Conservation (phyloP, 768 basidiomycete genomes). For the Macrolepiota fuliginosa region DNA sequence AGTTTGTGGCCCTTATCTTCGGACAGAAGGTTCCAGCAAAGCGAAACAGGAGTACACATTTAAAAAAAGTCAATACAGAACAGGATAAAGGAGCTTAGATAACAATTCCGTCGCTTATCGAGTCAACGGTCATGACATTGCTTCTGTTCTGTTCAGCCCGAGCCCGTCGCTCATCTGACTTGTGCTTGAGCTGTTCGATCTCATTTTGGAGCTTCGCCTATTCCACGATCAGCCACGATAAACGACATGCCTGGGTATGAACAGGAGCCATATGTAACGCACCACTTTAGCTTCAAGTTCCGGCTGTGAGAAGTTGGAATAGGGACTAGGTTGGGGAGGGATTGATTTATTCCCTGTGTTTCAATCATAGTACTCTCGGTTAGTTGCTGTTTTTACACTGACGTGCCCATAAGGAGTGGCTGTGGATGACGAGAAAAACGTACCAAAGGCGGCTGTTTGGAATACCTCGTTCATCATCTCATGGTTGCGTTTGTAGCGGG, state of each 20-base stretch:
- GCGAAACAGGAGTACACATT: neutral
- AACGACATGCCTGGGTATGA: neutral
- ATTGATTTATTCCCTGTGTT: conserved; percentile 42
- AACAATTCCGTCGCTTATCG: conserved; percentile 15
- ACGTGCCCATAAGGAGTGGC: neutral
- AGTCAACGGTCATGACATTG: conserved; percentile 20
- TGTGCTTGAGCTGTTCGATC: conserved; percentile 51
- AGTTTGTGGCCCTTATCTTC: conserved; percentile 3
- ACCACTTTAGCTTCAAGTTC: conserved; percentile 60
- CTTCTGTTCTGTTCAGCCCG: conserved; percentile 14
- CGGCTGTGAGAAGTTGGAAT: conserved; percentile 56
- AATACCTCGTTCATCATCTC: conserved; percentile 86
- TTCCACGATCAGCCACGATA: conserved; percentile 1
- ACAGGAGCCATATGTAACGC: conserved; percentile 21
- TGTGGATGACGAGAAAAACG: conserved; percentile 6
- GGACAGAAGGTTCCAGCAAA: neutral
- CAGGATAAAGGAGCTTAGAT: conserved; percentile 11
- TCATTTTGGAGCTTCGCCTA: conserved; percentile 61
- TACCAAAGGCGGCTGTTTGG: conserved; percentile 67
- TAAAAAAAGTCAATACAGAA: neutral
- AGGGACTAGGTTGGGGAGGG: conserved; percentile 41
- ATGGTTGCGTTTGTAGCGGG: conserved; percentile 77
- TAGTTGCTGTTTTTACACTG: neutral
- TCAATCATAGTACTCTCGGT: neutral
- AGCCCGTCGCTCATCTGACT: conserved; percentile 43